Conservation (phyloP, 495 filamentous ascomycete species). For the Penicillium taxi region DNA sequence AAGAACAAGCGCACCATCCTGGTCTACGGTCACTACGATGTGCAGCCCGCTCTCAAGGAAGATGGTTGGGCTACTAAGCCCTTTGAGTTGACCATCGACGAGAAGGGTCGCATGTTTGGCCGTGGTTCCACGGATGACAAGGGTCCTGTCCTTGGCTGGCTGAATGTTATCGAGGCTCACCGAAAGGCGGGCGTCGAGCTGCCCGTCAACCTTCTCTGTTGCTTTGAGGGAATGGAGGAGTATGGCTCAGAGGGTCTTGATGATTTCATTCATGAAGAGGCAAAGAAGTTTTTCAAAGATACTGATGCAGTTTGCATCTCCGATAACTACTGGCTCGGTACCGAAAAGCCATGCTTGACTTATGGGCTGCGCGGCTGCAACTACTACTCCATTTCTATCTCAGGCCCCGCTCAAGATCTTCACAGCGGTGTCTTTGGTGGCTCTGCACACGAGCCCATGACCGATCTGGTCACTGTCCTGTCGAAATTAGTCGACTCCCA, state of each 20-base stretch:
- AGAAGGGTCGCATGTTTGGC: constrained; percentile 89
- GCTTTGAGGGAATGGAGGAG: constrained; percentile 99
- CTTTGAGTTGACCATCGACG: constrained; percentile 80
- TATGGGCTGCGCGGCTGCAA: constrained; percentile 97
- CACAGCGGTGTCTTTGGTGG: constrained; percentile 97
- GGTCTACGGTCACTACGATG: constrained; percentile 98
- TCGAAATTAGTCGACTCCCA: constrained; percentile 76
- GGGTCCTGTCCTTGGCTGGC: constrained; percentile 93
- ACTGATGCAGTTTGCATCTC: constrained; percentile 96
- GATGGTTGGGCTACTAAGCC: constrained; percentile 97
- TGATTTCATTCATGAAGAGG: constrained; percentile 83
- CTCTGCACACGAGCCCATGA: constrained; percentile 96
- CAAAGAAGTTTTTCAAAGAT: constrained; percentile 85
- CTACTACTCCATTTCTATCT: constrained; percentile 86
- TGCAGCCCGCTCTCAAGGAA: constrained; percentile 86
- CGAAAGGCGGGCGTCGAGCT: constrained; percentile 87
- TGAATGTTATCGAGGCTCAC: constrained; percentile 97
- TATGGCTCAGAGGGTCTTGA: constrained; percentile 96
- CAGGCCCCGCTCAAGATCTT: constrained; percentile 84
- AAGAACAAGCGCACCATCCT: constrained; percentile 88
- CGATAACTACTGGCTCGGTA: constrained; percentile 99
- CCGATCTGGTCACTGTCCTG: constrained; percentile 77
- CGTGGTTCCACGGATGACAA: constrained; percentile 97
- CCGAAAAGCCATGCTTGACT: constrained; percentile 93
- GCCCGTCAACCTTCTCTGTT: constrained; percentile 97